A percentile compares a stretch with the other conserved stretches of the same genome.
phyloP scores from a whole-genome alignment of 108 stramenopile species.

The Aurantiochytrium sp. region DNA sequence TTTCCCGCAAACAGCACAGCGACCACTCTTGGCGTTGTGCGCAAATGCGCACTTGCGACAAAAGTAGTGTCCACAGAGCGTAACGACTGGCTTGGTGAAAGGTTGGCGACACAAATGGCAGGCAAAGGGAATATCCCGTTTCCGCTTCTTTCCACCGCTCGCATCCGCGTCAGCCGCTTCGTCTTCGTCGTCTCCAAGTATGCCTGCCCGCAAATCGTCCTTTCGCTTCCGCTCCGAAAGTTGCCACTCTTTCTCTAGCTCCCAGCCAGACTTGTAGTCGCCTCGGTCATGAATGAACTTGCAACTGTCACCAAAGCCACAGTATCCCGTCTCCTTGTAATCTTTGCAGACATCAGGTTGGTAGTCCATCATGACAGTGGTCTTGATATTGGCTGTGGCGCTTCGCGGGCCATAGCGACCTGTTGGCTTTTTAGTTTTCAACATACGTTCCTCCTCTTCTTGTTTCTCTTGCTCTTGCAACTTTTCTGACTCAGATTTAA shows the following conservation, averaged over 20 bases:
- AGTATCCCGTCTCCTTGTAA: slow-evolving; percentile 97
- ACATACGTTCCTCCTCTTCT: too few relatives aligned
- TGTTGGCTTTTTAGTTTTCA: background rate
- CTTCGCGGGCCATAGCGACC: background rate
- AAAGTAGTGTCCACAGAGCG: slow-evolving; percentile 84
- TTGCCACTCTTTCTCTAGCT: slow-evolving; percentile 88
- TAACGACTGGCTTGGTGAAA: slow-evolving; percentile 84
- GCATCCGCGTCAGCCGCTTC: slow-evolving; percentile 6
- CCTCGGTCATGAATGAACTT: slow-evolving; percentile 95
- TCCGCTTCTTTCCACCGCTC: background rate
- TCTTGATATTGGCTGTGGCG: background rate
- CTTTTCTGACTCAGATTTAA: too few relatives aligned
- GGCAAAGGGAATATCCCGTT: slow-evolving; percentile 78
- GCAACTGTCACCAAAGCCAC: slow-evolving; percentile 95
- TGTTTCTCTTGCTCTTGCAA: too few relatives aligned
- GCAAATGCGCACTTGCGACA: slow-evolving; percentile 71
- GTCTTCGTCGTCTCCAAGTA: background rate
- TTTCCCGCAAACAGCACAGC: slow-evolving; percentile 80
- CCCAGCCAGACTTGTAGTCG: slow-evolving; percentile 83
- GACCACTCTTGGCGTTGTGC: slow-evolving; percentile 25
- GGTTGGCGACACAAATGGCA: slow-evolving; percentile 77
- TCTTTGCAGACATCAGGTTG: slow-evolving; percentile 98
- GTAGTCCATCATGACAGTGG: slow-evolving; percentile 63
- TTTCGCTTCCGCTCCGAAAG: slow-evolving; percentile 64
- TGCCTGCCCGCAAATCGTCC: slow-evolving; percentile 40